Evolutionary conservation across 176 grass and related monocot genomes (phyloP).

Genomic region (Avena insularis): DNA sequence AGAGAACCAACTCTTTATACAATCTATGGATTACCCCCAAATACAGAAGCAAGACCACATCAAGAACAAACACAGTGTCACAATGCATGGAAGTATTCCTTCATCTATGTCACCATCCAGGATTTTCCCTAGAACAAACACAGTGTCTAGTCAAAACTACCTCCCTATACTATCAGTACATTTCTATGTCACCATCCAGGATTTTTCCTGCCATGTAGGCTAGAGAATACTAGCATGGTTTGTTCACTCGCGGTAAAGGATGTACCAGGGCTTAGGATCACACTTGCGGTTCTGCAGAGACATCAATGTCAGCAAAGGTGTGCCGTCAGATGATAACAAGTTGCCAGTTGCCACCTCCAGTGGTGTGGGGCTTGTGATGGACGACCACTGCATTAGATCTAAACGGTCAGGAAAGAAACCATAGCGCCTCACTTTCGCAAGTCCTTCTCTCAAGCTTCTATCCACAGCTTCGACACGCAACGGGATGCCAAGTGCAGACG

Average conservation of each 20-base stretch:
- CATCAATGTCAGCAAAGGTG: slow-evolving; percentile 24
- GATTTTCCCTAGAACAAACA: too few relatives aligned
- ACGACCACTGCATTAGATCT: background rate
- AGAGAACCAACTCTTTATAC: background rate
- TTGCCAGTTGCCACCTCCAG: background rate
- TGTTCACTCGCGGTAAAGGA: slow-evolving; percentile 2
- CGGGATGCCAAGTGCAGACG: slow-evolving; percentile 37
- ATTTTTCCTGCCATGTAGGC: background rate
- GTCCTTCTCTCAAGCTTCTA: background rate
- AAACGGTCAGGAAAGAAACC: slow-evolving; percentile 24
- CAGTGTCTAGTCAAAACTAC: background rate
- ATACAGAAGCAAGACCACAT: background rate
- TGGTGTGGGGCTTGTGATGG: background rate
- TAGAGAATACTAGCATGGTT: background rate
- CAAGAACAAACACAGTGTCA: background rate
- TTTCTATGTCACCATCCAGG: background rate
- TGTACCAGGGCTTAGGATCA: background rate
- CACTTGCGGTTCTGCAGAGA: too few relatives aligned
- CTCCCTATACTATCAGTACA: background rate
- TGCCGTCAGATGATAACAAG: slow-evolving; percentile 7
- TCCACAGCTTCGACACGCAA: slow-evolving; percentile 8
- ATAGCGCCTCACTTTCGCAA: background rate
- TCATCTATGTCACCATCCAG: background rate
- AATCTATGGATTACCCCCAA: background rate
- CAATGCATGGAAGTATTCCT: background rate